These are phyloP conservation scores for Sambucus nigra DNA, from an alignment of 129 eudicot species.

Conservation along the genomic window DNA sequence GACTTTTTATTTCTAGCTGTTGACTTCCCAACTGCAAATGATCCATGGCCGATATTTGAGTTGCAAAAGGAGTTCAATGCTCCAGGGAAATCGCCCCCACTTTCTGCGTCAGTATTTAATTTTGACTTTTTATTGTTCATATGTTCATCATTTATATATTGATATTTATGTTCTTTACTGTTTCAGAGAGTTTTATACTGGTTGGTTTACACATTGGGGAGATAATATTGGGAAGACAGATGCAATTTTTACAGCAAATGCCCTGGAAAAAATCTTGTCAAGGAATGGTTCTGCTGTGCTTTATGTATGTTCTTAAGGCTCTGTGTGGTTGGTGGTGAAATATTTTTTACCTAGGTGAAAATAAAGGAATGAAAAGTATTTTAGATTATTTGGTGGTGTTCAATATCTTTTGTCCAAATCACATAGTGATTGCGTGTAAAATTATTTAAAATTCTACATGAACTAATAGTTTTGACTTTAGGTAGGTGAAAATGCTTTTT, in stretches of 20 bases:
- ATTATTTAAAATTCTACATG: too few species aligned
- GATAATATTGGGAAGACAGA: slow-evolving; percentile 71
- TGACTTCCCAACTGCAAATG: slow-evolving; percentile 82
- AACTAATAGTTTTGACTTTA: too few species aligned
- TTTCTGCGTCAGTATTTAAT: slow-evolving; percentile 64
- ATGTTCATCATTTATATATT: background rate
- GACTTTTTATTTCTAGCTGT: slow-evolving; percentile 41
- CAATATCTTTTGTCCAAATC: too few species aligned
- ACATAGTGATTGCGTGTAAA: too few species aligned
- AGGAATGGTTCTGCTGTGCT: slow-evolving; percentile 92
- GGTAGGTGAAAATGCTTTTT: too few species aligned
- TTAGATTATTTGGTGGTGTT: too few species aligned
- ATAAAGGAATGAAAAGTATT: too few species aligned
- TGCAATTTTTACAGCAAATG: slow-evolving; percentile 71
- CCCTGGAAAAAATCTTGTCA: slow-evolving; percentile 56
- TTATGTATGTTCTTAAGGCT: slow-evolving; percentile 59
- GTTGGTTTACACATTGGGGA: slow-evolving; percentile 99
- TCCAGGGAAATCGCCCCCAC: slow-evolving; percentile 96
- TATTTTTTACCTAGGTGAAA: too few species aligned
- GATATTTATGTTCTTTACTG: slow-evolving; percentile 8
- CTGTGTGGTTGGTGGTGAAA: too few species aligned
- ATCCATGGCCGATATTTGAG: slow-evolving; percentile 78
- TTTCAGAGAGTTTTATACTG: slow-evolving; percentile 85
- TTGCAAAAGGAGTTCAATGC: slow-evolving; percentile 82
- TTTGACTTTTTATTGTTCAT: slow-evolving; percentile 1